Conservation (phyloP, 495 filamentous ascomycete species). For the Penicillium ucsense region DNA sequence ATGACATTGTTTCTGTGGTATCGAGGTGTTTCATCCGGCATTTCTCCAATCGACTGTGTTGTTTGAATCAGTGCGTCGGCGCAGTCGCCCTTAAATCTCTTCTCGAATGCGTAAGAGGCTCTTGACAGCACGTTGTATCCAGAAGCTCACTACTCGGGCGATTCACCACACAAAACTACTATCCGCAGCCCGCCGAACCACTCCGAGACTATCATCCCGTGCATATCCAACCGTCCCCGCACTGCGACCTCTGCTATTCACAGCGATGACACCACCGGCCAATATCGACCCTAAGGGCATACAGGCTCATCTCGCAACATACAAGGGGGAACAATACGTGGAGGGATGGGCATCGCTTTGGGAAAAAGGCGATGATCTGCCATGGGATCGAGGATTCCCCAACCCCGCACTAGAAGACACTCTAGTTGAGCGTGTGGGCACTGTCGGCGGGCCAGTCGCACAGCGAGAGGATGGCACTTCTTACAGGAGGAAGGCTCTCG, state of each 20-base stretch:
- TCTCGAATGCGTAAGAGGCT: too few species aligned
- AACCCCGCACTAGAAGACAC: constrained; percentile 59
- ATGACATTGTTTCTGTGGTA: too few species aligned
- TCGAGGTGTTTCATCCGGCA: too few species aligned
- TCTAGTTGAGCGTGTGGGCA: constrained; percentile 35
- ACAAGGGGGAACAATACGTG: constrained; percentile 21
- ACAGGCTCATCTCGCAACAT: constrained; percentile 21
- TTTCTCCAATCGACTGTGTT: too few species aligned
- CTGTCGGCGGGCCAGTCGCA: constrained; percentile 33
- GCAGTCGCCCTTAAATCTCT: too few species aligned
- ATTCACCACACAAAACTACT: too few species aligned
- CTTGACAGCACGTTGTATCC: too few species aligned
- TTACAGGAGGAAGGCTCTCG: constrained; percentile 41
- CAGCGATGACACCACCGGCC: constrained; percentile 15
- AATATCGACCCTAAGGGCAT: constrained; percentile 15
- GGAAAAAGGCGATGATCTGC: constrained; percentile 48
- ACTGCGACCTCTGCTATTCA: neutral
- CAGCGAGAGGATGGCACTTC: constrained; percentile 14
- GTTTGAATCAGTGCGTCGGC: too few species aligned
- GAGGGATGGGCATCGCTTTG: constrained; percentile 55
- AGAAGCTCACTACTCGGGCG: too few species aligned
- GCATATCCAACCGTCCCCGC: neutral
- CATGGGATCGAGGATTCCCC: constrained; percentile 59
- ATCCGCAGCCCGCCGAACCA: too few species aligned
- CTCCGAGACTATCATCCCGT: neutral